Percentiles rank a stretch among this genome's conserved stretches.
Evolutionary conservation across 305 asterid genomes (phyloP).

Genomic region (Striga hermonthica): DNA sequence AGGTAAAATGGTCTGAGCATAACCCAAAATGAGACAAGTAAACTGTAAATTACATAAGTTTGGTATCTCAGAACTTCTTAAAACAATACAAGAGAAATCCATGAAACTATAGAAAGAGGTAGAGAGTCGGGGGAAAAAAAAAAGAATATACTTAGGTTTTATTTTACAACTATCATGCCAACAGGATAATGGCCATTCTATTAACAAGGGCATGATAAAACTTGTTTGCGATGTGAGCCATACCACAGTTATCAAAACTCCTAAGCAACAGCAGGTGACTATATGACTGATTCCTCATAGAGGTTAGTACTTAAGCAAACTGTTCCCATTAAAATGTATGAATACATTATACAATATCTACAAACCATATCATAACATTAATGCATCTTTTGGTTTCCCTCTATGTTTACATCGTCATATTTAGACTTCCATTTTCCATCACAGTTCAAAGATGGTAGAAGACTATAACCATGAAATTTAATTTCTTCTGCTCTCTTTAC

Average conservation of each 20-base stretch:
- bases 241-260: background rate
- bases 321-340: background rate
- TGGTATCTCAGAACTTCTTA: slow-evolving; percentile 7
- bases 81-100: slow-evolving; percentile 16
- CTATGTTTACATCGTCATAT: background rate
- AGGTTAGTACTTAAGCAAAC: background rate
- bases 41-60: background rate
- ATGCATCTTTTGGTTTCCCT: background rate
- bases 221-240: background rate
- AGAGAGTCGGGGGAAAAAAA: too few species aligned
- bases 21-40: background rate
- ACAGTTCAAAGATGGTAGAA: background rate
- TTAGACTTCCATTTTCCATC: background rate
- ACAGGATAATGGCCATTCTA: too few species aligned
- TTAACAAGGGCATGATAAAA: too few species aligned
- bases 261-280: background rate
- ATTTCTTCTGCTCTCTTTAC: background rate
- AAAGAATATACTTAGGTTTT: background rate
- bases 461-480: background rate
- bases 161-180: slow-evolving; percentile 13
- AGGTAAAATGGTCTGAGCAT: slow-evolving; percentile 1
- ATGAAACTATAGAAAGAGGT: background rate
- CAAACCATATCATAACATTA: background rate
- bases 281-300: background rate
- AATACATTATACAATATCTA: too few species aligned